Base-by-base conservation (phyloP, 2,329 filamentous ascomycete species). In the Cordyceps sp. region DNA sequence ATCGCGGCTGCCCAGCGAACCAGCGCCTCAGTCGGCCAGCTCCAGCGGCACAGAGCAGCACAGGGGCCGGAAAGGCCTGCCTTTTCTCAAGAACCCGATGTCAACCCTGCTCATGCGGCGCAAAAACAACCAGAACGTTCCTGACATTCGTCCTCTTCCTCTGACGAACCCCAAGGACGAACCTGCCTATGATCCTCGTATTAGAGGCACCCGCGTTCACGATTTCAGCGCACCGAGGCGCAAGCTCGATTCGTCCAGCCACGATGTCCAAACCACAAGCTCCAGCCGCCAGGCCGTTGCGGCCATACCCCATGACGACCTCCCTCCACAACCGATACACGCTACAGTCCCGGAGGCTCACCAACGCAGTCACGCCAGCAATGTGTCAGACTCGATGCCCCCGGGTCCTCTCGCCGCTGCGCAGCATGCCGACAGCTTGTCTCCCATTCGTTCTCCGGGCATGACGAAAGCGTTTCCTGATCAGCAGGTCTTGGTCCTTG, bases 181-280 rank as follows among this genome's bases (percentile, higher is more conserved):
- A 41, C 59, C 61, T 5, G 49, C 53, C 15, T 74, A 76, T 41
- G 73, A 78, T 42, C 73, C 73, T 14, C 62, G 70, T 9, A 79
- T 79, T 39, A 64, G 62, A 43, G 75, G 69, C 30, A 79, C 68
- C 7, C 59, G 63, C 29, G 64, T 77, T 31, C 75, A 79, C 45
- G 74, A 73, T 47, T 78, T 76, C 42, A 77, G 71, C 43, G 70
- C 68, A 0, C 73, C 72, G 2, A 57, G 70, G 31, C 61, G 59
- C 17, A 62, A 56, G 37, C 61, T 38, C 8, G 45, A 39, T 18
- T 39, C 39, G 6, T 29, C 37, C 31, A 17, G 14, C 24, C 16
- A 38, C 40, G 35, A 36, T 32, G 34, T 22, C 16, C 33, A 34
- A 28, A 21, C 41, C 31, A 14, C 39, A 37, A 22, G 40, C 33